Conservation (phyloP, 345 rosid species). For the Lumnitzera littorea region DNA sequence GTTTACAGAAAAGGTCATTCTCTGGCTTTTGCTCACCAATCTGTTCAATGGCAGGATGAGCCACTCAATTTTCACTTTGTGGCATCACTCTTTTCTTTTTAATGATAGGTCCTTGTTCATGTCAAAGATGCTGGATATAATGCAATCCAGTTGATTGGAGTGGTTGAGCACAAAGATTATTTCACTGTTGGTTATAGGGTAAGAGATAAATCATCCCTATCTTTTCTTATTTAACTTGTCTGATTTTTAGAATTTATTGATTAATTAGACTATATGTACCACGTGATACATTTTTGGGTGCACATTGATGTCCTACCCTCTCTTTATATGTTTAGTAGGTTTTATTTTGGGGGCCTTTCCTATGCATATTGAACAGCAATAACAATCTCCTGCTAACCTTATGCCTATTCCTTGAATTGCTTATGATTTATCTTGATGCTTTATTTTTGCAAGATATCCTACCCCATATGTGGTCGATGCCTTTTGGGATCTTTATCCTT, state of each 20-base stretch:
- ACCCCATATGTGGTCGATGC: too few relatives aligned
- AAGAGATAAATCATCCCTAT: slow-evolving; percentile 18
- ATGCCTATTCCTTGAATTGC: background rate
- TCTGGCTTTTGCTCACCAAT: slow-evolving; percentile 9
- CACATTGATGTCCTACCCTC: too few relatives aligned
- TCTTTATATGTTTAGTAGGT: too few relatives aligned
- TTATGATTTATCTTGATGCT: too few relatives aligned
- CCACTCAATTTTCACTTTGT: background rate
- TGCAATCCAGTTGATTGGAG: slow-evolving; percentile 88
- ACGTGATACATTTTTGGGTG: too few relatives aligned
- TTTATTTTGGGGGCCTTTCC: background rate
- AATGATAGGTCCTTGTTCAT: slow-evolving; percentile 80
- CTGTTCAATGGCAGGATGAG: background rate
- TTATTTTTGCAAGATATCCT: too few relatives aligned
- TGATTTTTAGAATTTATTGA: background rate
- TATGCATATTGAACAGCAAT: background rate
- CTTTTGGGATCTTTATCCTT: background rate
- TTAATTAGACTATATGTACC: too few relatives aligned
- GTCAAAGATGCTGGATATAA: slow-evolving; percentile 85
- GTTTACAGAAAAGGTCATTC: slow-evolving; percentile 63
- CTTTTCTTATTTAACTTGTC: background rate
- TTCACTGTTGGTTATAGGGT: slow-evolving; percentile 91
- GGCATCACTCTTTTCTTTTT: slow-evolving; percentile 7
- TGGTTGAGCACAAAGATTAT: slow-evolving; percentile 92
- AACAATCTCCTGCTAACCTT: background rate